phyloP scores from a whole-genome alignment of 1,284 basidiomycete genomes.

The Sutorius eximius region DNA sequence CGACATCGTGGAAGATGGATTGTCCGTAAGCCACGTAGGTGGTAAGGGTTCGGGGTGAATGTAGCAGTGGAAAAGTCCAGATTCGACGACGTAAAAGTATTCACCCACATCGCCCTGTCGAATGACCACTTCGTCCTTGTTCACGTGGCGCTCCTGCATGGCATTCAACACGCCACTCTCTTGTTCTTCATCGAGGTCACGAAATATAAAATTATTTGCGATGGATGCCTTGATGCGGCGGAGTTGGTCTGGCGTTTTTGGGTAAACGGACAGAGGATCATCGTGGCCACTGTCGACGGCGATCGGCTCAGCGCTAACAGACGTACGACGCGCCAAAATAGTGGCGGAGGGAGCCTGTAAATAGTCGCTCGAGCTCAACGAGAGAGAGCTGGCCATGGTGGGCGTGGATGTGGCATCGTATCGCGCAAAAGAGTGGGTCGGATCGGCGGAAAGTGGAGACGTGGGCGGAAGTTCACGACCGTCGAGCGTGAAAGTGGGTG shows the following conservation, averaged over 20 bases:
- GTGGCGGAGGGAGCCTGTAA: slow-evolving; percentile 68
- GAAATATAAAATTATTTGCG: slow-evolving; percentile 90
- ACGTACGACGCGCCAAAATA: slow-evolving; percentile 88
- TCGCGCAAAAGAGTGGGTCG: slow-evolving; percentile 48
- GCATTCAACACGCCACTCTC: slow-evolving; percentile 90
- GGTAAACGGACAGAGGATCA: slow-evolving; percentile 71
- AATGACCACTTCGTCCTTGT: slow-evolving; percentile 82
- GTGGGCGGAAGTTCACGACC: slow-evolving; percentile 60
- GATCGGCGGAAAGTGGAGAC: slow-evolving; percentile 50
- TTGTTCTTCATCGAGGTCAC: slow-evolving; percentile 96
- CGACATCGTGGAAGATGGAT: slow-evolving; percentile 38
- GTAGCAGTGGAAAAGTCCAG: slow-evolving; percentile 85
- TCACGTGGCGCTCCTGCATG: slow-evolving; percentile 87
- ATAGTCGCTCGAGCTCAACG: slow-evolving; percentile 56
- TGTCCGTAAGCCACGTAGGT: slow-evolving; percentile 51
- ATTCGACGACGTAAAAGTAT: slow-evolving; percentile 97
- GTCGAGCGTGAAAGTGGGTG: slow-evolving; percentile 59
- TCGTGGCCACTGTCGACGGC: slow-evolving; percentile 71
- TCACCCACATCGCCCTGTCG: slow-evolving; percentile 96
- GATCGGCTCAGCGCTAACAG: slow-evolving; percentile 97
- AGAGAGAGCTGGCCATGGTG: slow-evolving; percentile 41
- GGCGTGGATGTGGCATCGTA: slow-evolving; percentile 51
- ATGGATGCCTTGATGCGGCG: slow-evolving; percentile 87
- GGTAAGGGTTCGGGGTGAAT: slow-evolving; percentile 70
- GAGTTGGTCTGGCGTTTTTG: slow-evolving; percentile 85